Percentiles rank a stretch among this genome's conserved stretches.
phyloP scores from a whole-genome alignment of 805 yeast species.

The Nakazawaea ambrosiae region DNA sequence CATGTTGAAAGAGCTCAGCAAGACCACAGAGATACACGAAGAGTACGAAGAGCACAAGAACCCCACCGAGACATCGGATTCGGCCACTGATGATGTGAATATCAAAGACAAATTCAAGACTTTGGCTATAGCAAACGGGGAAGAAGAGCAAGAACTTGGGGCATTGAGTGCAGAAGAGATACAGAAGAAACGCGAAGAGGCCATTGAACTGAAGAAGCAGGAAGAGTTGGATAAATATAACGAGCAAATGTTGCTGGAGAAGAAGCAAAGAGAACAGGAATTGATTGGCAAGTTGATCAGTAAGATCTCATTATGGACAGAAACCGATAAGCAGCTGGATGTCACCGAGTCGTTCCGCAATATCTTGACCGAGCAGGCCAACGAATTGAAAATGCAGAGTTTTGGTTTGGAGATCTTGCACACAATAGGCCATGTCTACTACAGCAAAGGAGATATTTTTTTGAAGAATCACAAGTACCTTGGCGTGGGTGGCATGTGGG shows the following conservation, averaged over 20 bases:
- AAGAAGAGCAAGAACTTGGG: constrained; percentile 15
- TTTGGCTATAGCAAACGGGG: constrained; percentile 15
- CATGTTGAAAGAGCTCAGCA: constrained; percentile 54
- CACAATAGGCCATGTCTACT: constrained; percentile 75
- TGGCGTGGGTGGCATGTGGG: constrained; percentile 81
- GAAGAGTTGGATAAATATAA: constrained; percentile 62
- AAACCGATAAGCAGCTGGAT: constrained; percentile 56
- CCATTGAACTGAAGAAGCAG: constrained; percentile 29
- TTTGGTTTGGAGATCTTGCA: constrained; percentile 88
- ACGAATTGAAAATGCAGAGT: constrained; percentile 85
- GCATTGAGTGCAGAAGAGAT: constrained; percentile 22
- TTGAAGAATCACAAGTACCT: constrained; percentile 71
- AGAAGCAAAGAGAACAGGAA: constrained; percentile 44
- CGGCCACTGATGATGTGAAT: background rate
- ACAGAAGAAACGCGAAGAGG: constrained; percentile 21
- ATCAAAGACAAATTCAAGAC: background rate
- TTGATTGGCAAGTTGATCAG: constrained; percentile 40
- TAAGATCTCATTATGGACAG: constrained; percentile 39
- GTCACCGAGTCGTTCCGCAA: constrained; percentile 49
- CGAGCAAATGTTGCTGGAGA: constrained; percentile 64
- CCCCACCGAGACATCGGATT: background rate
- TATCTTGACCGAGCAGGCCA: constrained; percentile 56
- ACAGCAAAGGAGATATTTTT: constrained; percentile 65
- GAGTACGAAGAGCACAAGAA: constrained; percentile 29
- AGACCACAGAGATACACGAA: constrained; percentile 42